Base-by-base conservation (phyloP, 2,329 filamentous ascomycete species). In the Cladosporium sp. region DNA sequence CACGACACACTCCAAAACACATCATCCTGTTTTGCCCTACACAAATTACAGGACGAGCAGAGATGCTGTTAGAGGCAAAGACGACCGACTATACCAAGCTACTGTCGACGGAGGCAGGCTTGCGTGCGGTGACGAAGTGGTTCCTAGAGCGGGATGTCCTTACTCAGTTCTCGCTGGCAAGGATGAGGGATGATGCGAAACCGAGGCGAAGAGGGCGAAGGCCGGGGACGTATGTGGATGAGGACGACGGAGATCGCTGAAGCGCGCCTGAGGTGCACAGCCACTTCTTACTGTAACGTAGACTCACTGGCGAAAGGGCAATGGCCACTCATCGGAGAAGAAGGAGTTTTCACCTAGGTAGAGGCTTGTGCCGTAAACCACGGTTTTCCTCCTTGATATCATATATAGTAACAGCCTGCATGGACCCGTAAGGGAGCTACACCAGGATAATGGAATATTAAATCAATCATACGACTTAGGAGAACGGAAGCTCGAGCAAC, bases 341-440 rank as follows among this genome's bases (percentile, higher is more conserved):
- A 36, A 36, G 53, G 34, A 36, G 34, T 36, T 36, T 14, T 63
- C 48, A 21, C 68, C 70, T n/a, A 67, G 68, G 62, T 68, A 70
- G 21, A 67, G 63, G 1, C 70, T 65, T 1, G 66, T 64, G 5
- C 70, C 68, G 21, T 68, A 71, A 1, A 68, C 70, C 23, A 66
- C 71, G 63, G 64, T 59, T 43, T 70, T 62, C 7, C 43, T 51
- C 10, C 64, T 62, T 7, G 70, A 59, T 54, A 68, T 36, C 11
- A 16, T 36, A 36, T 1, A 13, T 14, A 36, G 34, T 36, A 14
- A 36, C 13, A 58, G 56, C 56, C 56, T 34, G 56, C 56, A 58
- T 58, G 34, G 32, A 46, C 28, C 28, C 28, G 28, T 28, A 28
- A 28, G 28, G 28, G 28, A 28, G 28, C 28, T 28, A 28, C 28